Base-by-base conservation (phyloP, 2,329 filamentous ascomycete species). In the Fusarium buxicola region DNA sequence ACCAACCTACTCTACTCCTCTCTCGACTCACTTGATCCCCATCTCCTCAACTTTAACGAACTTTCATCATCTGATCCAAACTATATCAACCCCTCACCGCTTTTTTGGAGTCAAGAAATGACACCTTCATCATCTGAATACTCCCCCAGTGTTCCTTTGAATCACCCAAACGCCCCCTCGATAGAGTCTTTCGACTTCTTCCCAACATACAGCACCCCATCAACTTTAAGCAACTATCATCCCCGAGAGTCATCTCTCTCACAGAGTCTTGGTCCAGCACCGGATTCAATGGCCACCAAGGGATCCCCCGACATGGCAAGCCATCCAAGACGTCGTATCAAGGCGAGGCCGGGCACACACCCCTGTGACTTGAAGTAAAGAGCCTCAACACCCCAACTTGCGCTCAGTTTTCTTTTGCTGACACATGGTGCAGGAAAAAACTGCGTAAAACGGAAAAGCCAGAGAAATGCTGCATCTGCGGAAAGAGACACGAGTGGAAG, bases 311-410 rank as follows among this genome's bases (percentile, higher is more conserved):
- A 10, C 7, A n/a, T n/a, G 16, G 12, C 5, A 10, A 34, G 6
- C 11, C 16, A 34, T 9, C n/a, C n/a, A 21, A 39, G n/a, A 34
- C 41, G 32, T 30, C 48, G 24, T 25, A 28, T 41, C 3, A 62
- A 49, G 41, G 51, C 46, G 38, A 31, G 44, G 10, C 28, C 12
- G 0, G 59, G 59, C 5, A 50, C 24, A 3, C 60, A 54, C 2
- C 39, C 59, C 0, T 60, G 60, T 39, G 60, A 63, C 58, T 12
- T 55, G 12, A 63, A 39, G 60, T 55, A 31, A 30, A 25, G 5
- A 9, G 2, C n/a, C 25, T 5, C n/a, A 6, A 3, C 11, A 8
- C 2, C 8, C 11, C 7, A 2, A 13, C 2, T 3, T 16, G 8
- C 6, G 2, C 3, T 4, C 3, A 3, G 0, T 3, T 6, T 0